Evolutionary conservation across 1,284 basidiomycete genomes (phyloP).

Genomic region (Wolfiporia cocos): DNA sequence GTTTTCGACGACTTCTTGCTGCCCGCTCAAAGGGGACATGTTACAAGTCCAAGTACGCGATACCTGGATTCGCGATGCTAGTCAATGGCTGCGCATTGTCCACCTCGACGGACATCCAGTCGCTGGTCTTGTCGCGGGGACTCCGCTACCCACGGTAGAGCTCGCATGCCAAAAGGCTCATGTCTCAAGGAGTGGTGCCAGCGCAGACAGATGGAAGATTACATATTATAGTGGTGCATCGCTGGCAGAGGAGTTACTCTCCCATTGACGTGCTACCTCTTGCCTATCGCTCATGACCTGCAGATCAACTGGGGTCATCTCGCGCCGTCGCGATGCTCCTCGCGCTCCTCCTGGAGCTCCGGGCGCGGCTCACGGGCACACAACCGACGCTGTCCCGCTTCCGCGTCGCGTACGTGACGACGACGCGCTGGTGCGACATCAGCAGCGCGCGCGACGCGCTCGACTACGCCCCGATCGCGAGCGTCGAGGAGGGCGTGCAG

Average conservation of each 20-base stretch:
- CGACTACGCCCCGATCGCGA: constrained; percentile 3
- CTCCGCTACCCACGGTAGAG: constrained; percentile 40
- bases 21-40: constrained; percentile 43
- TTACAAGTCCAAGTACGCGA: constrained; percentile 52
- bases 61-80: constrained; percentile 56
- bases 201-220: constrained; percentile 49
- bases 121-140: constrained; percentile 60
- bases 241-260: constrained; percentile 46
- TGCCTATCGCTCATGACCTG: constrained; percentile 44
- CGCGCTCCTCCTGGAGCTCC: constrained; percentile 3
- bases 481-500: constrained; percentile 4
- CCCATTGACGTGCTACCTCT: constrained; percentile 54
- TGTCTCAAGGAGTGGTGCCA: constrained; percentile 39
- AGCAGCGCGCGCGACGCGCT: constrained; percentile 5
- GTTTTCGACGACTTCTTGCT: constrained; percentile 78
- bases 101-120: constrained; percentile 39
- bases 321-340: constrained; percentile 4
- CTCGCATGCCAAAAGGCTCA: constrained; percentile 30
- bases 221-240: constrained; percentile 62
- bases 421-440: constrained; percentile 9
- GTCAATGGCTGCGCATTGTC: constrained; percentile 57
- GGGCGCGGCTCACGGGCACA: constrained; percentile 2
- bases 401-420: constrained; percentile 3
- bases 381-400: constrained; percentile 3
- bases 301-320: constrained; percentile 45